A percentile compares a stretch with the other conserved stretches of the same genome.
Evolutionary conservation across 768 basidiomycete genomes (phyloP).

Genomic region (Hericium alpestre): DNA sequence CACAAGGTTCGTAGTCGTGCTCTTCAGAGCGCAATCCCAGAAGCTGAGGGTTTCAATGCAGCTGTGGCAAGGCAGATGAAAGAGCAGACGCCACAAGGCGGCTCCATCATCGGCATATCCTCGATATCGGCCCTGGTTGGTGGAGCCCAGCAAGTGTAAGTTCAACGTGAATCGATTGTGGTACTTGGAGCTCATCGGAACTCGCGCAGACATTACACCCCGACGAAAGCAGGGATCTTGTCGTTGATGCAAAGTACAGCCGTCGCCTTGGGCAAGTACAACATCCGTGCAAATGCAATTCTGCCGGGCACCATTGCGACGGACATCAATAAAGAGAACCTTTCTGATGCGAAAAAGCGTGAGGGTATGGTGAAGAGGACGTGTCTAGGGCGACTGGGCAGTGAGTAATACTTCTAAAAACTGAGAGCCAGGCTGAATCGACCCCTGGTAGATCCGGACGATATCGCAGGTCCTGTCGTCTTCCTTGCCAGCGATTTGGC

Average conservation of each 20-base stretch:
- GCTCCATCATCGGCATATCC: slow-evolving; percentile 65
- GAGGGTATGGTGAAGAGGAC: slow-evolving; percentile 56
- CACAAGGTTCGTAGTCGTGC: slow-evolving; percentile 34
- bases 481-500: slow-evolving; percentile 67
- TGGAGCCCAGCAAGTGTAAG: slow-evolving; percentile 55
- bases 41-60: slow-evolving; percentile 14
- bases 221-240: slow-evolving; percentile 70
- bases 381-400: slow-evolving; percentile 54
- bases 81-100: slow-evolving; percentile 54
- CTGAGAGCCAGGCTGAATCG: neutral
- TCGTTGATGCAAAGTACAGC: slow-evolving; percentile 75
- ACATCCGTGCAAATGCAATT: slow-evolving; percentile 61
- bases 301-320: slow-evolving; percentile 74
- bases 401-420: slow-evolving; percentile 21
- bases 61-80: slow-evolving; percentile 72
- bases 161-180: too few species aligned
- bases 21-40: neutral
- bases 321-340: slow-evolving; percentile 68
- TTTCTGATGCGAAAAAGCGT: slow-evolving; percentile 46
- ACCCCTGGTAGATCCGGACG: slow-evolving; percentile 39
- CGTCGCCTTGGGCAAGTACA: slow-evolving; percentile 65
- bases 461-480: slow-evolving; percentile 64
- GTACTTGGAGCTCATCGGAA: neutral
- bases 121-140: slow-evolving; percentile 76
- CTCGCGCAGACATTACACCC: slow-evolving; percentile 53